These are phyloP conservation scores for Suillus decipiens DNA, from an alignment of 768 basidiomycete species.

Conservation along the genomic window DNA sequence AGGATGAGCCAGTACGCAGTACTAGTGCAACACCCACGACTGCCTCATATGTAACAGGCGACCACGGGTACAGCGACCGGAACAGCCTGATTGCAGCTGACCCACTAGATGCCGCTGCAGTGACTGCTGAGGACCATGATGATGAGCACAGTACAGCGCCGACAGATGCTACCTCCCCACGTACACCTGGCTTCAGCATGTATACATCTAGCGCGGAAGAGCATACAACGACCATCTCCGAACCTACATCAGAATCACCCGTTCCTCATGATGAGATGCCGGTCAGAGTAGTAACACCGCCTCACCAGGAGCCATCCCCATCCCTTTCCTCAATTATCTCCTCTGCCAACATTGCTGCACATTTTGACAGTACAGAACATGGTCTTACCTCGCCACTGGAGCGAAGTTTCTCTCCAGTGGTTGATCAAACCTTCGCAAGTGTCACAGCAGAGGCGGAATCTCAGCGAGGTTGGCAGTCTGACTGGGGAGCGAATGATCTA, in stretches of 20 bases:
- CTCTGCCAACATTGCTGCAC: constrained; percentile 17
- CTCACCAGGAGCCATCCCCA: constrained; percentile 16
- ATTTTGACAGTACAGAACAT: constrained; percentile 26
- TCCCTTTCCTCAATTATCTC: constrained; percentile 13
- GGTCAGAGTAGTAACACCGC: constrained; percentile 16
- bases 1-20: constrained; percentile 25
- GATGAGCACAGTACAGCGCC: constrained; percentile 26
- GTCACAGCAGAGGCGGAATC: constrained; percentile 50
- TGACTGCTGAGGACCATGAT: constrained; percentile 34
- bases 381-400: constrained; percentile 33
- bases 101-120: constrained; percentile 39
- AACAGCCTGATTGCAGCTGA: constrained; percentile 9
- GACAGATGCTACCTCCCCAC: constrained; percentile 16
- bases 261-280: constrained; percentile 9
- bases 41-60: constrained; percentile 39
- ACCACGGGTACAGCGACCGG: constrained; percentile 35
- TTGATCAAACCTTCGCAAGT: constrained; percentile 42
- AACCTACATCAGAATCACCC: constrained; percentile 17
- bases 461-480: constrained; percentile 54
- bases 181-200: constrained; percentile 54
- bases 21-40: constrained; percentile 23
- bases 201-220: constrained; percentile 25
- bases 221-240: constrained; percentile 24
- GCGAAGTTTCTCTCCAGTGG: constrained; percentile 20
- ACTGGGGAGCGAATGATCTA: constrained; percentile 40